Evolutionary conservation across 2,329 filamentous ascomycete species (phyloP).

Genomic region (Penicillium freii): DNA sequence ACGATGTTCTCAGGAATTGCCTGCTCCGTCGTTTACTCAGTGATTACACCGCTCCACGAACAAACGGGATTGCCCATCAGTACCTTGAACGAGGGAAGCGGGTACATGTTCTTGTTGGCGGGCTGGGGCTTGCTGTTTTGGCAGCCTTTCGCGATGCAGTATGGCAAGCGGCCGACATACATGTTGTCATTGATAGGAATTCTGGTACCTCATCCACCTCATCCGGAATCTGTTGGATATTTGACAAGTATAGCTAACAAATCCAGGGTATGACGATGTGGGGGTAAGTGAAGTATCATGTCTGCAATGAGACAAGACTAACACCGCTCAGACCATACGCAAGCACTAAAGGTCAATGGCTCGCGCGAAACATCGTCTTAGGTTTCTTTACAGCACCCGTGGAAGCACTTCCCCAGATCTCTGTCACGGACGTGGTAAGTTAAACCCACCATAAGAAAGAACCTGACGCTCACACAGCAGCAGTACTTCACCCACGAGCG

Average conservation of each 20-base stretch:
- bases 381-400: constrained; percentile 45
- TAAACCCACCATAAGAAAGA: neutral
- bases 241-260: neutral
- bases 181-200: constrained; percentile 34
- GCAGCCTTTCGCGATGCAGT: constrained; percentile 49
- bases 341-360: constrained; percentile 39
- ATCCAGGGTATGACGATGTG: constrained; percentile 30
- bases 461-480: neutral
- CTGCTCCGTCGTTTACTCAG: constrained; percentile 41
- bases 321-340: constrained; percentile 30
- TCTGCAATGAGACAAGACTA: neutral
- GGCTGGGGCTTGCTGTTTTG: constrained; percentile 49
- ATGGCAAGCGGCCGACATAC: constrained; percentile 42
- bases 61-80: constrained; percentile 36
- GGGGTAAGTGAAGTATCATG: constrained; percentile 27
- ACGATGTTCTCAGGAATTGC: constrained; percentile 40
- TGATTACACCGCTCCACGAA: constrained; percentile 37
- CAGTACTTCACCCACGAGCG: constrained; percentile 46
- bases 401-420: constrained; percentile 43
- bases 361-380: constrained; percentile 36
- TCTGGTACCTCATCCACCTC: constrained; percentile 28
- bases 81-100: constrained; percentile 41
- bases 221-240: neutral
- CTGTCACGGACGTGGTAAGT: constrained; percentile 44
- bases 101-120: constrained; percentile 43